Evolutionary conservation across 164 flowering plant genomes (phyloP), one percentile per base, ranked within the genome.

Genomic region (Liquidambar formosana): DNA sequence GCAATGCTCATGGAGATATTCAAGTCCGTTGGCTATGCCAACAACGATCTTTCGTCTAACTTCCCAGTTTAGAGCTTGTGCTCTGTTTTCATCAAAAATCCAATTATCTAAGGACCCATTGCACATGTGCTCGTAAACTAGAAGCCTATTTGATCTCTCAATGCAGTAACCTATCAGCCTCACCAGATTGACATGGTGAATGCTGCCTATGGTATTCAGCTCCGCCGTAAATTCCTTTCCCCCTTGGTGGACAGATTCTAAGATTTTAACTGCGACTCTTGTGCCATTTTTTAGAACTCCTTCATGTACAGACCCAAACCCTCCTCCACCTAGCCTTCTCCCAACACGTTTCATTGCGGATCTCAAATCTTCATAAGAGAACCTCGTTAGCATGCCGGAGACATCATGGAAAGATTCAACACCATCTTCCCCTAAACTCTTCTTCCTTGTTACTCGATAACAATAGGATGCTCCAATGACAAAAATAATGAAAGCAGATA

Each of bases 71-170:
- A 70, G 73, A 51, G 46, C 1, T 10, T 12, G n/a, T 15, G 53
- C 66, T 15, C 38, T 14, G 27, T 52, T 22, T 54, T 16, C 1
- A 13, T 28, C 1, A 59, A 62, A 70, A 38, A 70, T 70, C 73
- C 73, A 70, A 43, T 61, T 62, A 19, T 73, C 76, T 22, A 73
- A 62, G 14, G 76, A 73, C 5, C 76, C 76, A 52, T 68, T 73
- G 21, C 41, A 46, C 68, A 73, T 47, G 46, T 56, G 47, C 41
- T 68, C 72, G 51, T 73, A 73, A 10, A 68, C 76, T 45, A 73
- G 57, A 33, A 73, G 72, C 26, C 64, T 56, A 2, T 70, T 59
- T 1, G 66, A 61, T 54, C 54, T 54, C 47, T 70, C 58, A 11
- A 66, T 38, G 43, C 72, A 70, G 43, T 48, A 70, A n/a, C 73